Evolutionary conservation across 2,329 filamentous ascomycete species (phyloP).

Genomic region (Exserohilum turcica): DNA sequence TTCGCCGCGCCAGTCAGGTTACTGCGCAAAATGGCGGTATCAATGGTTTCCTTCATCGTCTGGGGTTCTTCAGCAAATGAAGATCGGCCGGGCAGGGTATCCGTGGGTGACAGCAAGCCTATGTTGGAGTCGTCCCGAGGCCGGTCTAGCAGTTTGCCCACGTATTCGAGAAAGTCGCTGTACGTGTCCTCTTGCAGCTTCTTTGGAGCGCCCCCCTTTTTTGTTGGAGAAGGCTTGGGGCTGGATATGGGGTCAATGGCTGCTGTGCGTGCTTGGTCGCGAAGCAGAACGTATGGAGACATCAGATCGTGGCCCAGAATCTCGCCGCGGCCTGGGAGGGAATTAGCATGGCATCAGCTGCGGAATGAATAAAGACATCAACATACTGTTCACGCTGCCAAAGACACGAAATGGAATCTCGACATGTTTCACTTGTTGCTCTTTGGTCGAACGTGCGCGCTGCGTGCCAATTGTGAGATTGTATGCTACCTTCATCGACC

Average conservation of each 20-base stretch:
- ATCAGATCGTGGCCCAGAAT: slow-evolving; percentile 93
- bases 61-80: slow-evolving; percentile 64
- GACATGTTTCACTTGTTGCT: slow-evolving; percentile 82
- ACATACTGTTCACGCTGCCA: slow-evolving; percentile 79
- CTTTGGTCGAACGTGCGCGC: slow-evolving; percentile 74
- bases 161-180: slow-evolving; percentile 46
- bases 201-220: slow-evolving; percentile 23
- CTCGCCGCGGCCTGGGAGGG: slow-evolving; percentile 70
- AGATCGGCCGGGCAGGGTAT: slow-evolving; percentile 53
- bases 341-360: slow-evolving; percentile 22
- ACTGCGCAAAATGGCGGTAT: slow-evolving; percentile 80
- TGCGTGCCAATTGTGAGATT: slow-evolving; percentile 91
- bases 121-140: slow-evolving; percentile 42
- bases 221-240: slow-evolving; percentile 17
- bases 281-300: slow-evolving; percentile 87
- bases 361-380: neutral
- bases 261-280: slow-evolving; percentile 71
- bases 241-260: slow-evolving; percentile 36
- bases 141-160: slow-evolving; percentile 55
- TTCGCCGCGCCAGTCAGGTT: slow-evolving; percentile 66
- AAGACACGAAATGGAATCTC: slow-evolving; percentile 92
- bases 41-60: slow-evolving; percentile 82
- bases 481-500: slow-evolving; percentile 92
- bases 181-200: slow-evolving; percentile 52
- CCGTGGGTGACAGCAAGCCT: slow-evolving; percentile 75